Percentiles rank a stretch among this genome's conserved stretches.
These are phyloP conservation scores for Cornus florida DNA, from an alignment of 148 eudicot genomes.

Conservation along the genomic window DNA sequence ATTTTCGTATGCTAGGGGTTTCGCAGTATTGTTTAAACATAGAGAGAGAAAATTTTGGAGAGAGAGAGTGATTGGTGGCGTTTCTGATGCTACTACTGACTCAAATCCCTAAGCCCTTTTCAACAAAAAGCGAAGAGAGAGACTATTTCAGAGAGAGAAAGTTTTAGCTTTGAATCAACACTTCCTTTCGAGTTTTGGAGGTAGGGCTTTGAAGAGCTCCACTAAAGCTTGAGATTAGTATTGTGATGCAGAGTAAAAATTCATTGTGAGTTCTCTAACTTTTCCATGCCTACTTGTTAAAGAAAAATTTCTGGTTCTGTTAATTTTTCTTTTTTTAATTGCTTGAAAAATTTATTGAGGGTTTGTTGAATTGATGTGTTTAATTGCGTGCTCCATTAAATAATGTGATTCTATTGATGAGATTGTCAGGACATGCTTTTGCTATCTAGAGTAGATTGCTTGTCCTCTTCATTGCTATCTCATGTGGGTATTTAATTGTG, in stretches of 20 bases:
- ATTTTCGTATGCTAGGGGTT: background rate
- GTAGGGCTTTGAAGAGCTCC: background rate
- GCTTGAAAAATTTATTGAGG: background rate
- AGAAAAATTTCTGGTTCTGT: background rate
- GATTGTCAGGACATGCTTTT: background rate
- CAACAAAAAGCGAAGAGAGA: background rate
- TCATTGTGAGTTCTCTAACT: slow-evolving; percentile 19
- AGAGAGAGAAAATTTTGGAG: background rate
- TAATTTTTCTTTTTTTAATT: no score
- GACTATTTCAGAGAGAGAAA: background rate
- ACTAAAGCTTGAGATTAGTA: background rate
- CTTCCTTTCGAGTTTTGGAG: background rate
- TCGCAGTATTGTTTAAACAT: background rate
- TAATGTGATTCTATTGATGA: background rate
- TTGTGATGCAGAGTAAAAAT: slow-evolving; percentile 10
- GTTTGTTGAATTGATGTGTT: background rate
- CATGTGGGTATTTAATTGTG: background rate
- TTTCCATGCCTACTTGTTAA: background rate
- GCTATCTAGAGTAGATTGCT: background rate
- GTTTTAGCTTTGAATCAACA: background rate
- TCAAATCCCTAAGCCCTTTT: slow-evolving; percentile 10
- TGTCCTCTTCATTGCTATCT: background rate
- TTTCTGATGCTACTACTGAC: slow-evolving; percentile 1
- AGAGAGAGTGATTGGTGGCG: background rate
- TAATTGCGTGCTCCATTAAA: background rate